phyloP scores from a whole-genome alignment of 2,329 filamentous ascomycete genomes.

The Cercospora brassicicola region DNA sequence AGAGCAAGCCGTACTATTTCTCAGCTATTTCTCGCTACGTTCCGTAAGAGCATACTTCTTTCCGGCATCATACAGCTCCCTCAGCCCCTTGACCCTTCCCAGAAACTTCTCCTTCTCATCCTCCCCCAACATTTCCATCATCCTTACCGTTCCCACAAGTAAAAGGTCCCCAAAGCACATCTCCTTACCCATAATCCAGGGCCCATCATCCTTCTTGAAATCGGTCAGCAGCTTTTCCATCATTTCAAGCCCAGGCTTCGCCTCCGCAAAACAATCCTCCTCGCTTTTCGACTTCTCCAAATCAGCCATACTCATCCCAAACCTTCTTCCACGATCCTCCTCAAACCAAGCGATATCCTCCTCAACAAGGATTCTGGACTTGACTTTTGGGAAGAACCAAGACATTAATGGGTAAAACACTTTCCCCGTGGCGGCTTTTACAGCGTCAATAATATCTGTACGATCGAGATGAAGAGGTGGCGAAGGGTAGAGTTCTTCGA shows the following conservation, averaged over 20 bases:
- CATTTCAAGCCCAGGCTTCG: slow-evolving; percentile 16
- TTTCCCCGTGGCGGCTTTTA: neutral
- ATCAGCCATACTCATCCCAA: slow-evolving; percentile 25
- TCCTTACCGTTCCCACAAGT: slow-evolving; percentile 19
- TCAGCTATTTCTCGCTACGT: neutral
- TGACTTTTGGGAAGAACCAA: neutral
- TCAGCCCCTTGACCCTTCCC: slow-evolving; percentile 2
- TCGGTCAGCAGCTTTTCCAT: slow-evolving; percentile 17
- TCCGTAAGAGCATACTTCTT: slow-evolving; percentile 9
- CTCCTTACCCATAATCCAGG: slow-evolving; percentile 25
- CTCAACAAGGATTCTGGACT: slow-evolving; percentile 28
- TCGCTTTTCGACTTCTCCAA: slow-evolving; percentile 31
- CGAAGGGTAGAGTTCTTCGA: slow-evolving; percentile 12
- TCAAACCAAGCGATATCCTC: slow-evolving; percentile 26
- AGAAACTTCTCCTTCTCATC: slow-evolving; percentile 11
- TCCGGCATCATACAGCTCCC: slow-evolving; percentile 20
- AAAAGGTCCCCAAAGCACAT: slow-evolving; percentile 27
- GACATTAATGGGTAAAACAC: neutral
- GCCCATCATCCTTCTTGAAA: slow-evolving; percentile 27
- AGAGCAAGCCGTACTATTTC: neutral
- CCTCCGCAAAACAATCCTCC: slow-evolving; percentile 20
- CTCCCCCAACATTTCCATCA: slow-evolving; percentile 18
- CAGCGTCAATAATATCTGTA: neutral
- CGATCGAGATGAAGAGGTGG: slow-evolving; percentile 9
- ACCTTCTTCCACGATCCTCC: slow-evolving; percentile 8